Conservation (phyloP, 345 rosid species). For the Nasturtium officinale region DNA sequence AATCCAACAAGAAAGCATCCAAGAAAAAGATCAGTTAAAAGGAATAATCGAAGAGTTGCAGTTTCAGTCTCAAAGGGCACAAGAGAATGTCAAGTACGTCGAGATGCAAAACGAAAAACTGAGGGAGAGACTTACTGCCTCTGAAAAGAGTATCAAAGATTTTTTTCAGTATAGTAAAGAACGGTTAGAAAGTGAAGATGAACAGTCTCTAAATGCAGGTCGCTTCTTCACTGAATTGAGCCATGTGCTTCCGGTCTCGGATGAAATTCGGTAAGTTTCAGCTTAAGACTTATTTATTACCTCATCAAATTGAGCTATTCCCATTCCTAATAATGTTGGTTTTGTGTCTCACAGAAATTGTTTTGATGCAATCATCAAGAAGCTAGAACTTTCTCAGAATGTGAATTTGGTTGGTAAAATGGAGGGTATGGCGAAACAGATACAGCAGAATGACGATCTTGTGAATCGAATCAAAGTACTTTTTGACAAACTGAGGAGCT, state of each 20-base stretch:
- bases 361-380: slow-evolving; percentile 47
- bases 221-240: slow-evolving; percentile 42
- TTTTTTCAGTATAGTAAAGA: slow-evolving; percentile 48
- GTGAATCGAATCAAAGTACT: slow-evolving; percentile 64
- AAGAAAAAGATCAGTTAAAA: slow-evolving; percentile 54
- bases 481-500: not conserved
- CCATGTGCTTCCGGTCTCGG: slow-evolving; percentile 40
- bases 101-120: slow-evolving; percentile 60
- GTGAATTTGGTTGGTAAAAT: slow-evolving; percentile 42
- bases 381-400: slow-evolving; percentile 42
- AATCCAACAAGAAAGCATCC: slow-evolving; percentile 55
- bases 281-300: not conserved
- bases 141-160: slow-evolving; percentile 47
- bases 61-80: slow-evolving; percentile 49
- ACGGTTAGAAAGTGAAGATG: slow-evolving; percentile 49
- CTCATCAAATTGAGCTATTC: not conserved
- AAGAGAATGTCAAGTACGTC: slow-evolving; percentile 43
- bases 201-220: slow-evolving; percentile 27
- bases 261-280: slow-evolving; percentile 55
- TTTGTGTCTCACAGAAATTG: slow-evolving; percentile 36
- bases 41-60: slow-evolving; percentile 54
- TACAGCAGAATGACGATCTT: slow-evolving; percentile 56
- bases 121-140: slow-evolving; percentile 47
- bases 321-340: slow-evolving; percentile 6
- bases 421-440: slow-evolving; percentile 59